These are phyloP conservation scores for Sclerotinia subarctica DNA, from an alignment of 2,329 filamentous ascomycete genomes.

Conservation along the genomic window DNA sequence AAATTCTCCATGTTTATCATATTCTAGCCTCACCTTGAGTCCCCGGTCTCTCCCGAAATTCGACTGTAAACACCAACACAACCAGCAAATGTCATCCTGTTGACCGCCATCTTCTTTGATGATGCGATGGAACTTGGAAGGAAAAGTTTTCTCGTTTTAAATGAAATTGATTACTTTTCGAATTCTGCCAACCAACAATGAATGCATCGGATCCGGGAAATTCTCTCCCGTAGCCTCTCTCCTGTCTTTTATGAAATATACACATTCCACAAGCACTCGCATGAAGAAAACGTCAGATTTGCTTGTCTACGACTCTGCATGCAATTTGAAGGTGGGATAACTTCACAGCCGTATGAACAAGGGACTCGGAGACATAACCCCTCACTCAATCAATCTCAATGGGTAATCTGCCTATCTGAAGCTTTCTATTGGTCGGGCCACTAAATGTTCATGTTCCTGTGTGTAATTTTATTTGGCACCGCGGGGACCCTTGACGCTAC, in stretches of 20 bases:
- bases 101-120: neutral
- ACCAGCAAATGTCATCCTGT: neutral
- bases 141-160: constrained; percentile 1
- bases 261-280: constrained; percentile 2
- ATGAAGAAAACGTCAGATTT: constrained; percentile 3
- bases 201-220: neutral
- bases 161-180: constrained; percentile 4
- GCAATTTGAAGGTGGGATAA: constrained; percentile 16
- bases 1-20: neutral
- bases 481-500: constrained; percentile 19
- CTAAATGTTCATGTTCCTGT: constrained; percentile 16
- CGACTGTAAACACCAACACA: neutral
- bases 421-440: constrained; percentile 13
- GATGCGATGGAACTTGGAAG: neutral
- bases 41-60: constrained; percentile 16
- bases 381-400: constrained; percentile 16
- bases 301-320: constrained; percentile 1
- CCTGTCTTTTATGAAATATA: neutral
- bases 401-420: constrained; percentile 17
- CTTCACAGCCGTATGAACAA: neutral
- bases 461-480: constrained; percentile 17
- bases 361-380: constrained; percentile 16
- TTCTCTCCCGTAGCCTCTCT: neutral
- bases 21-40: constrained; percentile 14
- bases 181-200: neutral